phyloP scores from a whole-genome alignment of 2,329 filamentous ascomycete species.

The Xylaria sp. region DNA sequence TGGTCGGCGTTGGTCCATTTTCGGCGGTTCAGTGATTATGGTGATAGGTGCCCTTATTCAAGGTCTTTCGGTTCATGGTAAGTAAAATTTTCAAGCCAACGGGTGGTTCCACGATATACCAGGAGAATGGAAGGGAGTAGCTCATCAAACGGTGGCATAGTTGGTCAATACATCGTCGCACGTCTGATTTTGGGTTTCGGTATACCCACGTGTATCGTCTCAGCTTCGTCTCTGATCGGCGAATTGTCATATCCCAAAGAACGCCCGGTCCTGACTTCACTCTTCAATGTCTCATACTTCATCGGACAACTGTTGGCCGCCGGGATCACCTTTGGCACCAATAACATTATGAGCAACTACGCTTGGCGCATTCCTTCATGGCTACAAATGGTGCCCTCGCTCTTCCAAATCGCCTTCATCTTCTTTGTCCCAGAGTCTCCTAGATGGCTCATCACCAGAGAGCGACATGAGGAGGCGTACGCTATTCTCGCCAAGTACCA shows the following conservation, averaged over 20 bases:
- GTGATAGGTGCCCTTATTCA: constrained; percentile 65
- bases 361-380: constrained; percentile 58
- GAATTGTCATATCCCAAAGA: constrained; percentile 70
- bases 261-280: constrained; percentile 65
- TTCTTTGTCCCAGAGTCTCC: constrained; percentile 68
- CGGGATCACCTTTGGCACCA: constrained; percentile 62
- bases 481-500: constrained; percentile 59
- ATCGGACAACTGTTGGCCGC: constrained; percentile 62
- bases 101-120: not conserved
- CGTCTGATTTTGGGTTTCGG: constrained; percentile 69
- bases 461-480: constrained; percentile 60
- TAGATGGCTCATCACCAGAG: constrained; percentile 65
- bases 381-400: constrained; percentile 57
- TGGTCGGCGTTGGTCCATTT: constrained; percentile 66
- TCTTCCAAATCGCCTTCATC: constrained; percentile 54
- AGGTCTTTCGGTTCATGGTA: constrained; percentile 60
- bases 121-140: not conserved
- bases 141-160: constrained; percentile 27
- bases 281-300: constrained; percentile 69
- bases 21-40: constrained; percentile 65
- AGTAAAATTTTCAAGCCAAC: constrained; percentile 29
- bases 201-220: constrained; percentile 68
- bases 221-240: constrained; percentile 67
- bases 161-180: constrained; percentile 67
- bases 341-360: constrained; percentile 52